These are phyloP conservation scores for Phytopythium chamaehyphon DNA, from an alignment of 352 stramenopile species.

Conservation along the genomic window DNA sequence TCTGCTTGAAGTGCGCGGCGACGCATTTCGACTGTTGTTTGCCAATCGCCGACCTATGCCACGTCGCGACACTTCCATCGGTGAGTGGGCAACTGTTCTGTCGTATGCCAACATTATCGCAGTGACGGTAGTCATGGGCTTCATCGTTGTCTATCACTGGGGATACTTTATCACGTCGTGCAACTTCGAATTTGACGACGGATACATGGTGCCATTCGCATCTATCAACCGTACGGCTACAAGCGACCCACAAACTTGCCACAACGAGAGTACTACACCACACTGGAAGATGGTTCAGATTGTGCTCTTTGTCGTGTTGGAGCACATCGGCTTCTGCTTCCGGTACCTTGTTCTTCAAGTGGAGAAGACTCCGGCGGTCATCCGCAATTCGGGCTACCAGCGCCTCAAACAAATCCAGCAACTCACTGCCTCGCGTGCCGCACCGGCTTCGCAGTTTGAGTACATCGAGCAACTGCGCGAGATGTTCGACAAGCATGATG, in stretches of 20 bases:
- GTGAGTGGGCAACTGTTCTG: slow-evolving; percentile 80
- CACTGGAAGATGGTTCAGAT: slow-evolving; percentile 79
- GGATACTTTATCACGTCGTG: slow-evolving; percentile 73
- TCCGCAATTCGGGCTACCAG: slow-evolving; percentile 68
- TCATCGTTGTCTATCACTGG: slow-evolving; percentile 84
- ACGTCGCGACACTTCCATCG: slow-evolving; percentile 75
- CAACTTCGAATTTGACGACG: slow-evolving; percentile 68
- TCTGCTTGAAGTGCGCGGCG: slow-evolving; percentile 79
- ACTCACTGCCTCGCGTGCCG: slow-evolving; percentile 50
- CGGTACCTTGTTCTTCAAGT: slow-evolving; percentile 81
- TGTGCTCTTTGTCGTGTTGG: slow-evolving; percentile 74
- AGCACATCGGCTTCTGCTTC: slow-evolving; percentile 79
- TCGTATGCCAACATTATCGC: slow-evolving; percentile 85
- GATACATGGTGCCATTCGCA: slow-evolving; percentile 74
- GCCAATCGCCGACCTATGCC: slow-evolving; percentile 78
- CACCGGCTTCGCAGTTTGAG: slow-evolving; percentile 69
- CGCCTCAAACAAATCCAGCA: slow-evolving; percentile 80
- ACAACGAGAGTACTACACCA: slow-evolving; percentile 33
- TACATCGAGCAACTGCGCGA: slow-evolving; percentile 78
- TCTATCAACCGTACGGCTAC: slow-evolving; percentile 35
- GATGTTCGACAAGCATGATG: slow-evolving; percentile 80
- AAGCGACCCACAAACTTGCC: slow-evolving; percentile 29
- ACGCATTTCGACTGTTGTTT: slow-evolving; percentile 81
- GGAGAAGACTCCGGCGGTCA: slow-evolving; percentile 68
- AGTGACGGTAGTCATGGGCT: slow-evolving; percentile 74